Base-by-base conservation (phyloP, 139 green algal genomes). In the Pseudopediastrum boryanum region DNA sequence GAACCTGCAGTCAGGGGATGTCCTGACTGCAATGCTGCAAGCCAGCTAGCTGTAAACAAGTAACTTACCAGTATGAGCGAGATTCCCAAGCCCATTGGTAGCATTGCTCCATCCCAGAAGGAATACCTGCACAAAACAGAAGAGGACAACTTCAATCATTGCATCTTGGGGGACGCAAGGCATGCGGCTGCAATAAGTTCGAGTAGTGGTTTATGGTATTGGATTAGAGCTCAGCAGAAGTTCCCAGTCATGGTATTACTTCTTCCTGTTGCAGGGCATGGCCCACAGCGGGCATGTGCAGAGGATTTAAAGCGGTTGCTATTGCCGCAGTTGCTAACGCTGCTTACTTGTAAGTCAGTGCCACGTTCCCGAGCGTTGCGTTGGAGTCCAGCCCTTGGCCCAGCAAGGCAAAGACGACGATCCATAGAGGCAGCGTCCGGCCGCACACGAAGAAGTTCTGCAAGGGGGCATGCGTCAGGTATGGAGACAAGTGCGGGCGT, bases 81-180 rank as follows among this genome's bases (percentile, higher is more conserved):
- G 31, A 88, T 78, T 2, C 79, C 84, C 23, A 88, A 70, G 36
- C 84, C 84, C 29, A 88, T 77, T 1, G 84, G 84, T 25, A 88
- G 75, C 52, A 85, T 78, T 29, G 84, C 84, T 2, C 84, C 84
- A 50, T 88, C 84, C 41, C 58, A 87, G 46, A 83, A 87, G 23
- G 63, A 46, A 76, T 50, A 80, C 61, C 44, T 64, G 39, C n/a
- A 58, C 23, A 41, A 54, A 62, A 29, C 13, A 50, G 71, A 46
- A 35, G 44, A 5, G 10, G n/a, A n/a, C n/a, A n/a, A n/a, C n/a
- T n/a, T n/a, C n/a, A n/a, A n/a, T n/a, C n/a, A n/a, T n/a, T n/a
- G n/a, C n/a, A n/a, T n/a, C n/a, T 58, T 58, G 48, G 48, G 48
- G 16, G 48, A 58, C 48, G 19, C 48, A n/a, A 21, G 19, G 48